phyloP scores from a whole-genome alignment of 192 early-diverging fungal species.

The Backusella circina region DNA sequence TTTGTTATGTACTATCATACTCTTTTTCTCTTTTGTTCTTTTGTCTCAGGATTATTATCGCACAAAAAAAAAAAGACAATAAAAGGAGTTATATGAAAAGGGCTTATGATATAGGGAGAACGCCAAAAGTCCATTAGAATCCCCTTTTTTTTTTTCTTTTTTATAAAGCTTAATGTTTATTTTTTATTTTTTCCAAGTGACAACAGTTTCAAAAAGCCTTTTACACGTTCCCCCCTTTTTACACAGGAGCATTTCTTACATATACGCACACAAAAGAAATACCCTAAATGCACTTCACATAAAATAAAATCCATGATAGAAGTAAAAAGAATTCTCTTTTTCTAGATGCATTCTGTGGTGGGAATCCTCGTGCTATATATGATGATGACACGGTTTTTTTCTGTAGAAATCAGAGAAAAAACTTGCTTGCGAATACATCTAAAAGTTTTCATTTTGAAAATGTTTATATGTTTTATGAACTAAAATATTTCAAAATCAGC shows the following conservation, averaged over 20 bases:
- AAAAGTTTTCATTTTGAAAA: background rate
- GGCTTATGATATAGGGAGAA: background rate
- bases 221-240: background rate
- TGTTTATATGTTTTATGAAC: background rate
- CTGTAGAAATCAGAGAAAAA: background rate
- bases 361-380: background rate
- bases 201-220: background rate
- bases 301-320: background rate
- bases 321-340: background rate
- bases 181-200: background rate
- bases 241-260: background rate
- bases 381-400: background rate
- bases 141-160: background rate
- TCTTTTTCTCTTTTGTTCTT: no score
- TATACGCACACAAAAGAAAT: background rate
- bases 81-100: background rate
- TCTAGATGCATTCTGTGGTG: background rate
- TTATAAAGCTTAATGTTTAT: background rate
- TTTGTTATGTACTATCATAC: background rate
- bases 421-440: background rate
- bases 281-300: background rate
- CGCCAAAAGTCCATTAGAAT: background rate
- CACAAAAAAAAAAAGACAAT: background rate
- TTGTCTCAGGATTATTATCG: background rate
- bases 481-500: background rate